These are phyloP conservation scores for Ceratocystis harringtonii DNA, from an alignment of 2,329 filamentous ascomycete species.

Conservation along the genomic window DNA sequence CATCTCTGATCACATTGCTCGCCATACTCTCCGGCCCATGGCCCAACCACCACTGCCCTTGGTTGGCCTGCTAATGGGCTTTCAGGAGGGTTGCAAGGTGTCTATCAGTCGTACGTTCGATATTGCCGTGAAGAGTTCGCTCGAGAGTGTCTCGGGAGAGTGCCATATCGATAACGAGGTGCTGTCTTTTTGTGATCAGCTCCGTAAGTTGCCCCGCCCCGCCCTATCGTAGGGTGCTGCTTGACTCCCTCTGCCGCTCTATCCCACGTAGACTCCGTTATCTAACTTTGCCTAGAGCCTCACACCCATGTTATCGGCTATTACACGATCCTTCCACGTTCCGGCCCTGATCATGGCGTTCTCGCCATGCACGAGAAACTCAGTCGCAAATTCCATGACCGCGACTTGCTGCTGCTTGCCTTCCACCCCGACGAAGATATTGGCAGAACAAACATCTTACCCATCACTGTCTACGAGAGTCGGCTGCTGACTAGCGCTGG, in stretches of 20 bases:
- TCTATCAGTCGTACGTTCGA: constrained; percentile 91
- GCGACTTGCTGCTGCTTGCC: constrained; percentile 68
- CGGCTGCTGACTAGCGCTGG: neutral
- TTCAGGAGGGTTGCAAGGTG: constrained; percentile 78
- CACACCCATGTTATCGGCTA: constrained; percentile 78
- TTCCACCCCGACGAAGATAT: constrained; percentile 58
- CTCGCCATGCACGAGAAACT: constrained; percentile 68
- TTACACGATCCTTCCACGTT: constrained; percentile 64
- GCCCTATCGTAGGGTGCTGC: neutral
- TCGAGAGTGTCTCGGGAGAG: constrained; percentile 33
- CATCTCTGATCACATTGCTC: constrained; percentile 91
- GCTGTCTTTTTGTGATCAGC: constrained; percentile 3
- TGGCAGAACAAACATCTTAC: constrained; percentile 55
- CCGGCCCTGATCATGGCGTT: constrained; percentile 54
- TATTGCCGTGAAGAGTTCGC: constrained; percentile 40
- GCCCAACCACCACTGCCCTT: constrained; percentile 54
- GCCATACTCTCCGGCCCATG: constrained; percentile 55
- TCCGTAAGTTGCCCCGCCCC: neutral
- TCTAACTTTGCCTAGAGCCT: constrained; percentile 51
- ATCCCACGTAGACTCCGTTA: neutral
- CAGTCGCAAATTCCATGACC: constrained; percentile 62
- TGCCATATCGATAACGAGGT: constrained; percentile 4
- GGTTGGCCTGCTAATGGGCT: constrained; percentile 75
- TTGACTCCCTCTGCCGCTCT: neutral
- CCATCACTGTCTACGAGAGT: constrained; percentile 82